Evolutionary conservation across 192 early-diverging fungal species (phyloP).

Genomic region (Mortierella claussenii): DNA sequence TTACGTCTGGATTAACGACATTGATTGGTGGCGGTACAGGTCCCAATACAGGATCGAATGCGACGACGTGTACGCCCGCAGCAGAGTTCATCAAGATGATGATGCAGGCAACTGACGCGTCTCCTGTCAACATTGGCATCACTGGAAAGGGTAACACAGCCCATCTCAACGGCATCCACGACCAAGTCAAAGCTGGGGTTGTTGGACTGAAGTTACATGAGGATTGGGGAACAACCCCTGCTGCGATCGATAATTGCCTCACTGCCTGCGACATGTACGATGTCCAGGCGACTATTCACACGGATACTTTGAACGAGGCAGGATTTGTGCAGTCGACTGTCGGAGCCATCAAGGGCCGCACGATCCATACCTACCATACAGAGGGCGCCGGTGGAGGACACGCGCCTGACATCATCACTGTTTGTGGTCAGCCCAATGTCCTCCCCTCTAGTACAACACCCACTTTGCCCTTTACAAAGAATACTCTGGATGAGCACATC

Average conservation of each 20-base stretch:
- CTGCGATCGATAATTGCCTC: conserved; percentile 92
- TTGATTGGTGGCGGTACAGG: conserved; percentile 93
- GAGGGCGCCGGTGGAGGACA: conserved; percentile 98
- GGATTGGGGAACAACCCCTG: conserved; percentile 96
- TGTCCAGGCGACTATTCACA: conserved; percentile 92
- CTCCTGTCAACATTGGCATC: conserved; percentile 93
- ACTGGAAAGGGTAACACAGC: conserved; percentile 96
- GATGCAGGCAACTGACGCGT: conserved; percentile 87
- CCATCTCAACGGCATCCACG: conserved; percentile 69
- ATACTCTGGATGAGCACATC: conserved; percentile 97
- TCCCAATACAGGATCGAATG: conserved; percentile 96
- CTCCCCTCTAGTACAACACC: conserved; percentile 97
- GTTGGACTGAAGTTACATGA: conserved; percentile 95
- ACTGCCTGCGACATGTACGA: conserved; percentile 88
- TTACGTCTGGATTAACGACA: conserved; percentile 84
- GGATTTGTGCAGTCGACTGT: conserved; percentile 95
- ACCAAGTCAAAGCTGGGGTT: conserved; percentile 88
- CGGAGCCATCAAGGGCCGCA: conserved; percentile 88
- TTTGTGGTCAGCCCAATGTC: conserved; percentile 83
- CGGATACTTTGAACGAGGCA: conserved; percentile 97
- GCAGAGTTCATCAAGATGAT: conserved; percentile 86
- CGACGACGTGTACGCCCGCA: conserved; percentile 96
- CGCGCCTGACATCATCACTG: conserved; percentile 86
- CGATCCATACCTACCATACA: conserved; percentile 96
- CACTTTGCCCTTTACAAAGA: conserved; percentile 92